Evolutionary conservation across 2,329 filamentous ascomycete genomes (phyloP).

Genomic region (Chaetomiaceae sp.): DNA sequence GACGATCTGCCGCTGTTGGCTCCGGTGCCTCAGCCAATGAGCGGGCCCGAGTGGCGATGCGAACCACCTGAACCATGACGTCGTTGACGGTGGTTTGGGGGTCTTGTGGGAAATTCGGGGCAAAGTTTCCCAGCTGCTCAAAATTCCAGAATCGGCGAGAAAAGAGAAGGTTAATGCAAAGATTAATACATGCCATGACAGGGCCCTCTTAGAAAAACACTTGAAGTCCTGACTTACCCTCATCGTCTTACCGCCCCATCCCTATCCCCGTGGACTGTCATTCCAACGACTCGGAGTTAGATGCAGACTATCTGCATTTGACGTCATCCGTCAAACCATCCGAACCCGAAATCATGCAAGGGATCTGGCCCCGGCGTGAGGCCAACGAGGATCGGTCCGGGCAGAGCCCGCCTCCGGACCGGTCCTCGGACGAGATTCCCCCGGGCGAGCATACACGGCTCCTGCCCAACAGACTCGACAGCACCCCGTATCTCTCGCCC

Average conservation of each 20-base stretch:
- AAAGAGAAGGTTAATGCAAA: neutral
- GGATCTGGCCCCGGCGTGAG: slow-evolving; percentile 9
- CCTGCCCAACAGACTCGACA: slow-evolving; percentile 62
- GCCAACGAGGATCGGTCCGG: slow-evolving; percentile 1
- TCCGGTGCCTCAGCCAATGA: slow-evolving; percentile 6
- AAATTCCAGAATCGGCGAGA: neutral
- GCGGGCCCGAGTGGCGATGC: neutral
- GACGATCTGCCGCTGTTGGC: slow-evolving; percentile 18
- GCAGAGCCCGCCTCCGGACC: neutral
- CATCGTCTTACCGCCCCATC: neutral
- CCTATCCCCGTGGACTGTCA: neutral
- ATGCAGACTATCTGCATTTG: neutral
- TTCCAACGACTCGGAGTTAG: neutral
- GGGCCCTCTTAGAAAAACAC: neutral
- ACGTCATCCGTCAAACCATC: neutral
- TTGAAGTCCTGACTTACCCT: neutral
- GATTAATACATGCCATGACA: neutral
- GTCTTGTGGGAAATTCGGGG: neutral
- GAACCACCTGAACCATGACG: slow-evolving; percentile 17
- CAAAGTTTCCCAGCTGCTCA: neutral
- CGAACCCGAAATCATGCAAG: slow-evolving; percentile 6
- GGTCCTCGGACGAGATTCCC: slow-evolving; percentile 24
- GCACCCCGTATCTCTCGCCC: slow-evolving; percentile 61
- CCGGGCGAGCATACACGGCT: slow-evolving; percentile 59
- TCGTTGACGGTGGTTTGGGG: slow-evolving; percentile 12